A percentile compares a stretch with the other conserved stretches of the same genome.
Conservation (phyloP, 2,329 filamentous ascomycete species). For the Aspergillus vadensis region DNA sequence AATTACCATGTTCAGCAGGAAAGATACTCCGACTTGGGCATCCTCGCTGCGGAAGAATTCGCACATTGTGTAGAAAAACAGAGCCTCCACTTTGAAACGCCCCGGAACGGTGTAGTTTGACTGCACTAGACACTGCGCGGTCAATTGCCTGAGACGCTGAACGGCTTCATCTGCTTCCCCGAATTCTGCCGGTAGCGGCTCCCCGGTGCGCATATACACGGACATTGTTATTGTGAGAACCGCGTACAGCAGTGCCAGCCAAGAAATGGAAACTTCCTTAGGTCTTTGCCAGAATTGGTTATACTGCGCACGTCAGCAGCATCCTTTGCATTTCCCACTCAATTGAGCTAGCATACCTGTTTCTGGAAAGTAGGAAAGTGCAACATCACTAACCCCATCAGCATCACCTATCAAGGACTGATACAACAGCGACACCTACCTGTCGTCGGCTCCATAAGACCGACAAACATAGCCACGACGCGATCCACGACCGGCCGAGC, state of each 20-base stretch:
- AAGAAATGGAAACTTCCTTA: slow-evolving; percentile 29
- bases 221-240: slow-evolving; percentile 32
- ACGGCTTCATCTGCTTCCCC: slow-evolving; percentile 24
- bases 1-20: slow-evolving; percentile 58
- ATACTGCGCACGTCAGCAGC: slow-evolving; percentile 25
- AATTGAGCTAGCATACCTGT: slow-evolving; percentile 23
- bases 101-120: slow-evolving; percentile 38
- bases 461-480: slow-evolving; percentile 38
- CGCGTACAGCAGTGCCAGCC: slow-evolving; percentile 35
- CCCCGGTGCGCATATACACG: slow-evolving; percentile 27
- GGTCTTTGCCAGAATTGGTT: slow-evolving; percentile 36
- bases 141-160: slow-evolving; percentile 53
- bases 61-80: slow-evolving; percentile 32
- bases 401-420: neutral
- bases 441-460: slow-evolving; percentile 34
- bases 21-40: slow-evolving; percentile 55
- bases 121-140: slow-evolving; percentile 36
- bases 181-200: slow-evolving; percentile 25
- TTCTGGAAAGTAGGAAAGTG: slow-evolving; percentile 37
- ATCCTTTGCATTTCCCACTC: no score
- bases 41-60: slow-evolving; percentile 37
- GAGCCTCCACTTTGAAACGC: slow-evolving; percentile 35
- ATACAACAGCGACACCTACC: slow-evolving; percentile 23
- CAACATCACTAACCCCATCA: slow-evolving; percentile 24
- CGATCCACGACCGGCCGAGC: slow-evolving; percentile 34